These are phyloP conservation scores for Wickerhamomyces queroliae DNA, from an alignment of 805 yeast species.

Conservation along the genomic window DNA sequence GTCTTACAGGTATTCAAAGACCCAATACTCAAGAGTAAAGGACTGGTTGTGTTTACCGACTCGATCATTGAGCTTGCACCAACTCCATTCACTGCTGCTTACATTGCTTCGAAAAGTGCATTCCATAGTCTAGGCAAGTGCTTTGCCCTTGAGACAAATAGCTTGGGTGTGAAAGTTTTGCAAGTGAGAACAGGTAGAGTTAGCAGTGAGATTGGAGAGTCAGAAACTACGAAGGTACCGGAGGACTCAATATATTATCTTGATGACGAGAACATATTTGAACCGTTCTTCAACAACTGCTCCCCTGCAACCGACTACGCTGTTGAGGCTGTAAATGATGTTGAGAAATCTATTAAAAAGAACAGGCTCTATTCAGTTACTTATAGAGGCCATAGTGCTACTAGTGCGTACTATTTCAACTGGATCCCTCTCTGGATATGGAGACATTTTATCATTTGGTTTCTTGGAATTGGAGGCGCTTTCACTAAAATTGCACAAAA, in stretches of 20 bases:
- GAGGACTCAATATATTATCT: slow-evolving; percentile 11
- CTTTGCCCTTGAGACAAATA: slow-evolving; percentile 30
- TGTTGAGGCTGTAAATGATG: slow-evolving; percentile 29
- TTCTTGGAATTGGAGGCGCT: background rate
- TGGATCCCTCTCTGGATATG: slow-evolving; percentile 3
- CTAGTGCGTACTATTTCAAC: slow-evolving; percentile 7
- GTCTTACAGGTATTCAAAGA: slow-evolving; percentile 28
- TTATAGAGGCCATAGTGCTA: slow-evolving; percentile 9
- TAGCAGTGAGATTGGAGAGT: slow-evolving; percentile 25
- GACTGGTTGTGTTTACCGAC: slow-evolving; percentile 32
- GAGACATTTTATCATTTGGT: background rate
- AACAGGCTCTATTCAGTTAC: slow-evolving; percentile 4
- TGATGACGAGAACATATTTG: slow-evolving; percentile 4
- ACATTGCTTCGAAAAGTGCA: slow-evolving; percentile 35
- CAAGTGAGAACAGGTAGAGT: slow-evolving; percentile 36
- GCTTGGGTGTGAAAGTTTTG: slow-evolving; percentile 33
- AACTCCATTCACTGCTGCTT: slow-evolving; percentile 28
- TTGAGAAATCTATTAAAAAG: slow-evolving; percentile 8
- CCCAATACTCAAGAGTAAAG: slow-evolving; percentile 27
- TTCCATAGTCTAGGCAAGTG: slow-evolving; percentile 30
- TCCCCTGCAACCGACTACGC: slow-evolving; percentile 33
- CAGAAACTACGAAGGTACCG: slow-evolving; percentile 2
- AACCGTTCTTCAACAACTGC: background rate
- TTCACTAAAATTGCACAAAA: background rate
- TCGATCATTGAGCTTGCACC: slow-evolving; percentile 29